Conservation (phyloP, 1,139 yeast genomes). For the Spathaspora sp. region DNA sequence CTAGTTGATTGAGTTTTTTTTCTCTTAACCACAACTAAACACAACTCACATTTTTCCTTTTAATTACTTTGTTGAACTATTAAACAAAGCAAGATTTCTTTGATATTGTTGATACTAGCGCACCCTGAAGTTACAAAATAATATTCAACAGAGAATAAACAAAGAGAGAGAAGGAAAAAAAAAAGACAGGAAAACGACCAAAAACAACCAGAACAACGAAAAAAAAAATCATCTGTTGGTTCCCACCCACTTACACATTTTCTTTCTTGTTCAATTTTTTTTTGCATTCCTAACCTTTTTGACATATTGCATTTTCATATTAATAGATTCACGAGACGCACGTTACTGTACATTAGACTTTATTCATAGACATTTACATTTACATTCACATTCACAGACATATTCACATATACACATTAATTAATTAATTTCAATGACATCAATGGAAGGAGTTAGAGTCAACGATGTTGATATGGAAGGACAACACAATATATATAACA, state of each 20-base stretch:
- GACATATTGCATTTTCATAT: background rate
- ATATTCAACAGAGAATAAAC: too few species aligned
- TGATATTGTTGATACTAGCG: background rate
- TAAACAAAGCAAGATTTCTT: background rate
- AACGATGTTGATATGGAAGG: slow-evolving; percentile 20
- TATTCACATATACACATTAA: background rate
- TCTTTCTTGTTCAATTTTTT: background rate
- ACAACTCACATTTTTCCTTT: background rate
- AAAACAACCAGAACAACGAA: background rate
- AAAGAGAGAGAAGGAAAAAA: background rate
- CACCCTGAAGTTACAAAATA: background rate
- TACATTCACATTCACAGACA: background rate
- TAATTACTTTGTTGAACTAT: background rate
- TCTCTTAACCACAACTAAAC: too few species aligned
- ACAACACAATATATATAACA: slow-evolving; percentile 17
- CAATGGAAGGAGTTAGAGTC: slow-evolving; percentile 17
- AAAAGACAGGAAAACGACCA: background rate
- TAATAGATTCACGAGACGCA: background rate
- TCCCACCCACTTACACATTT: background rate
- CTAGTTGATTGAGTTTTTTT: background rate
- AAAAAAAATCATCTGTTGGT: background rate
- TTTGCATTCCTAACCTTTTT: background rate
- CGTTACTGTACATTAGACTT: background rate
- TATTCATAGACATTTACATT: background rate
- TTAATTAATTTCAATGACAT: too few species aligned